These are phyloP conservation scores for Thalassiosira tumida DNA, from an alignment of 352 stramenopile genomes.

Conservation along the genomic window DNA sequence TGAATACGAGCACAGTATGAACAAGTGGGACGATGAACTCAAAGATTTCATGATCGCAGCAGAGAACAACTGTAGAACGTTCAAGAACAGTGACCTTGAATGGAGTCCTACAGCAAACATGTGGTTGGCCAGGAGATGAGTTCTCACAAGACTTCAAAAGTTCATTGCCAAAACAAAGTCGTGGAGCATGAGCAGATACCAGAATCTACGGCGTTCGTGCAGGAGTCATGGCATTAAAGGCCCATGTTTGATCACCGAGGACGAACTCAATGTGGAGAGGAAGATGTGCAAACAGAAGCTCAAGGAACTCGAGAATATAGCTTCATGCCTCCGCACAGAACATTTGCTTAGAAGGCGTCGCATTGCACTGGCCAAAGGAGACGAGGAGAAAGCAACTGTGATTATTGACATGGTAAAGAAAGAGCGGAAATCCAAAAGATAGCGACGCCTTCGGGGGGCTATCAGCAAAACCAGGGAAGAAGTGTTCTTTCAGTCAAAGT, in stretches of 20 bases:
- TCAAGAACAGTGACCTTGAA: neutral
- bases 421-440: neutral
- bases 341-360: neutral
- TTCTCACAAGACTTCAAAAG: neutral
- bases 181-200: too few species aligned
- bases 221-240: too few species aligned
- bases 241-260: too few species aligned
- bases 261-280: neutral
- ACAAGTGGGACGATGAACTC: constrained; percentile 11
- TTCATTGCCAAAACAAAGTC: too few species aligned
- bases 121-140: neutral
- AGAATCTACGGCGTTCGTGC: too few species aligned
- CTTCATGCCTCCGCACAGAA: neutral
- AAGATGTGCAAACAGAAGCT: neutral
- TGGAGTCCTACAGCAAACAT: neutral
- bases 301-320: neutral
- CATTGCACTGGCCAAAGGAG: neutral
- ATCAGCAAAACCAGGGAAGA: too few species aligned
- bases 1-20: neutral
- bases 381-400: neutral
- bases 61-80: constrained; percentile 5
- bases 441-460: too few species aligned
- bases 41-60: neutral
- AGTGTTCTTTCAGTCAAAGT: neutral
- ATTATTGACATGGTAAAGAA: neutral